Evolutionary conservation across 2,329 filamentous ascomycete genomes (phyloP), one percentile per base, ranked within the genome.

Genomic region (Knoxdaviesia proteae): DNA sequence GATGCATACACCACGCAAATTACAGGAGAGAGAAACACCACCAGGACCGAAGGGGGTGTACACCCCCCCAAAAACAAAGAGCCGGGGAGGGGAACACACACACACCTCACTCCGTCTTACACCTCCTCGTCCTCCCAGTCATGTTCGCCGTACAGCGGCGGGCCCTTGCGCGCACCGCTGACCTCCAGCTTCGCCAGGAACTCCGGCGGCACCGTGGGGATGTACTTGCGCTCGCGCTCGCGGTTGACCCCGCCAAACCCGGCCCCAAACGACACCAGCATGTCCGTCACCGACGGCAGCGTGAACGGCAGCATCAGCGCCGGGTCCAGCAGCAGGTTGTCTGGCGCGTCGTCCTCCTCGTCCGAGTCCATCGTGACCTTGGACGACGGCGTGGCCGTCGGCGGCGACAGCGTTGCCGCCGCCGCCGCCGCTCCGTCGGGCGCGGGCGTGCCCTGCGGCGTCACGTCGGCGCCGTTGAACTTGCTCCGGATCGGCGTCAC

Each of bases 241-340:
- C 81, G 72, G 61, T 98, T 94, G 39, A 90, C 65, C 0, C 90
- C 90, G 5, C 90, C 90, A 53, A 96, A 90, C 0, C 90, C 90
- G 8, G 90, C 87, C 1, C 90, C 90, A 53, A 92, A 98, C 49
- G 79, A 88, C 40, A 98, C 75, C 40, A 96, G 69, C 90, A 98
- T 98, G 58, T 98, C 90, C 31, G 87, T 96, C 45, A 84, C 90
- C 1, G 88, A 94, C 1, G 90, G 90, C 32, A 98, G 66, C n/a
- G 81, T 80, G 56, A 98, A 98, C 0, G 90, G 90, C 31, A 98
- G 69, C 71, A 94, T 93, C 46, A 94, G 66, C 3, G 87, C 82
- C 3, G 88, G 84, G 53, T 96, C 87, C 42, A 96, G 61, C 38
- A 94, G 74, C 34, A 94, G 67, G 46, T 82, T 71, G 50, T 83